phyloP scores from a whole-genome alignment of 306 rosid species.

The Rosa chinensis region DNA sequence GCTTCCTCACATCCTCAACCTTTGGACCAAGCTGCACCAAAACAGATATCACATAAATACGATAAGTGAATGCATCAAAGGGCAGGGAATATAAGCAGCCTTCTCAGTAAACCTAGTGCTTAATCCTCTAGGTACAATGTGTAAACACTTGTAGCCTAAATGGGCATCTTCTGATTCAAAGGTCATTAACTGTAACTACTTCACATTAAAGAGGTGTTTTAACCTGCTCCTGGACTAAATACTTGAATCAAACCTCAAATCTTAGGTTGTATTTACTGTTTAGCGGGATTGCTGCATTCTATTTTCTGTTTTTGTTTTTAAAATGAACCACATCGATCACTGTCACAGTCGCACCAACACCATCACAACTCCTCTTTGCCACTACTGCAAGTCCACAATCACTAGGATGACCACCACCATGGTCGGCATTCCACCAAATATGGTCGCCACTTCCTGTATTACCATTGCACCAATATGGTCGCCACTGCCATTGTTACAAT shows the following conservation, averaged over 20 bases:
- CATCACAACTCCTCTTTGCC: not conserved
- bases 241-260: not conserved
- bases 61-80: not conserved
- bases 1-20: constrained; percentile 70
- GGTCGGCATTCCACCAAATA: not conserved
- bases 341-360: not conserved
- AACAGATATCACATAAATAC: constrained; percentile 4
- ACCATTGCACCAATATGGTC: not conserved
- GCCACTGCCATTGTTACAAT: not conserved
- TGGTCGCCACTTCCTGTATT: not conserved
- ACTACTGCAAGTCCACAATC: constrained; percentile 2
- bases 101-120: not conserved
- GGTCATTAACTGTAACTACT: not conserved
- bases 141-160: not conserved
- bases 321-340: constrained; percentile 2
- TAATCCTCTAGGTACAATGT: not conserved
- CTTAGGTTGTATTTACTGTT: not conserved
- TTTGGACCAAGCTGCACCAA: constrained; percentile 83
- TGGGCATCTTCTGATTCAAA: not conserved
- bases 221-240: not conserved
- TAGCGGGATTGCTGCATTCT: not conserved
- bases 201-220: not conserved
- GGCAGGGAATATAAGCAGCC: not conserved
- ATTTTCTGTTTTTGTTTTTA: not conserved
- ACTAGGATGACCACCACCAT: not conserved